Evolutionary conservation across 2,329 filamentous ascomycete genomes (phyloP), one percentile per base, ranked within the genome.

Genomic region (Penicillium sp.): DNA sequence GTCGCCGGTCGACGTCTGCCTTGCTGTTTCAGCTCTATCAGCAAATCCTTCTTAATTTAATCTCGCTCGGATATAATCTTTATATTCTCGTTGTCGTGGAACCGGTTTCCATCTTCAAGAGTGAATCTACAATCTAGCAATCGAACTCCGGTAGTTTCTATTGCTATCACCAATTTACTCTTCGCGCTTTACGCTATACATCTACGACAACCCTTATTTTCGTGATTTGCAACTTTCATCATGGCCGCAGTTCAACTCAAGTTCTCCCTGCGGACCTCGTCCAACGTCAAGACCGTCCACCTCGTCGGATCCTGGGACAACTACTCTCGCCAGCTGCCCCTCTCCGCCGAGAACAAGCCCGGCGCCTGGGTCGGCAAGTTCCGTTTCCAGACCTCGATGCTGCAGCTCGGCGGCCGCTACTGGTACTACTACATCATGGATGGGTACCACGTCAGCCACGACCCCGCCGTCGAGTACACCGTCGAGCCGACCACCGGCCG

Each of bases 351-450:
- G 75, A 77, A 80, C 76, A 96, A 96, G 81, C 85, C 88, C 51
- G 91, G 91, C 70, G 88, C 88, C 64, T 97, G 92, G 91, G 89
- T 92, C 74, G 94, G 92, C 69, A 95, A 90, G 68, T 96, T 99
- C 81, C 88, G 90, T 78, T 96, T 99, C 79, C 89, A 94, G 77
- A 88, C 87, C 71, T 78, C 84, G 57, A 92, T 90, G 54, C 83
- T 97, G 66, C 86, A 92, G 80, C 81, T 90, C 66, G 91, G 92
- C 72, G 86, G 90, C 73, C 87, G 92, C 72, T 97, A 97, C 85
- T 99, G 94, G 94, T 99, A 97, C 86, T 99, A 99, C 85, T 99
- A 96, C 83, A 96, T 97, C 85, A 94, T 97, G 75, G 94, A 99
- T 74, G 94, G 94, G 65, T 96, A 96, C 85, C 92, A 96, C 75